Percentiles rank a stretch among this genome's conserved stretches.
phyloP scores from a whole-genome alignment of 75 land plant species.

The Cryptomeria japonica region DNA sequence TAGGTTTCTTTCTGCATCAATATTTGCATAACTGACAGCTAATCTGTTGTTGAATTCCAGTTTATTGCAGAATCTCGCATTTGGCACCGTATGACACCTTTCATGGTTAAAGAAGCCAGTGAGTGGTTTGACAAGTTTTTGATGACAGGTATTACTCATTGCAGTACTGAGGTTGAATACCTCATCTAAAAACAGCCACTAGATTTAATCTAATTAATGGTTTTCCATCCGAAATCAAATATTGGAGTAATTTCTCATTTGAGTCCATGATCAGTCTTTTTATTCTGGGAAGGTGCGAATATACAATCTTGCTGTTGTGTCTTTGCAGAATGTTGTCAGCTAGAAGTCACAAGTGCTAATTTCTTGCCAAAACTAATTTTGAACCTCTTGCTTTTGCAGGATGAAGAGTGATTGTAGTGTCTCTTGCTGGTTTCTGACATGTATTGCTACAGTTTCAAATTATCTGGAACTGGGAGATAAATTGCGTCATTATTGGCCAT shows the following conservation, averaged over 20 bases:
- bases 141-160: constrained; percentile 5
- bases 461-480: too few species aligned
- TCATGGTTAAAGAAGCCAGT: constrained; percentile 78
- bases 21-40: background rate
- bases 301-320: background rate
- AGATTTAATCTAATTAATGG: background rate
- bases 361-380: background rate
- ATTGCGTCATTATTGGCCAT: too few species aligned
- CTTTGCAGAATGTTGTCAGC: background rate
- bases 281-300: background rate
- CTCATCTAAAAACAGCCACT: background rate
- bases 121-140: constrained; percentile 79
- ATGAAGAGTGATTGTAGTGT: background rate
- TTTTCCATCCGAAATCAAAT: background rate
- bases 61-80: constrained; percentile 66
- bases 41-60: constrained; percentile 30
- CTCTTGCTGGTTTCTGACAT: background rate
- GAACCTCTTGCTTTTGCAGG: background rate
- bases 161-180: background rate
- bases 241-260: background rate
- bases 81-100: constrained; percentile 60
- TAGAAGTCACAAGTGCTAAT: background rate
- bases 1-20: too few species aligned
- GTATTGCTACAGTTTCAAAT: background rate
- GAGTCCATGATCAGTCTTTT: background rate